Base-by-base conservation (phyloP, 768 basidiomycete species). In the Hericium erinaceus region DNA sequence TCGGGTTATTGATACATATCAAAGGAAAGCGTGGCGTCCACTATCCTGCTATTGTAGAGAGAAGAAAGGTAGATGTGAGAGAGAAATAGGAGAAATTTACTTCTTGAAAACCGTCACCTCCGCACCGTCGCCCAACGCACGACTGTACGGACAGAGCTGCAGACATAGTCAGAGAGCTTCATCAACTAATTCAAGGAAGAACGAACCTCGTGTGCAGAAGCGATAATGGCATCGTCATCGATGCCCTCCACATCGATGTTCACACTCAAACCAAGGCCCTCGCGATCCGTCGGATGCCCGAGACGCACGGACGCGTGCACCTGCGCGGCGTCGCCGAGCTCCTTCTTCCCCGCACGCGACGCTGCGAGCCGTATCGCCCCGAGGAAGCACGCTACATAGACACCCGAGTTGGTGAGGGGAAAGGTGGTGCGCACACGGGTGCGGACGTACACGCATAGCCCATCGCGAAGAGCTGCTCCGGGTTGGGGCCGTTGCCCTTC, bases 171-270 rank as follows among this genome's bases (percentile, higher is more conserved):
- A 33, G 33, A 33, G 7, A 8, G 9, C 6, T 1, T 8, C 33
- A 33, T 6, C 33, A 33, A 33, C 6, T 7, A 33, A 6, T 6
- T 8, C 33, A 33, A 10, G 33, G 9, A 33, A 53, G 20, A n/a
- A 62, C 73, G 18, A 61, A 89, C 88, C 73, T 79, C 82, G 67
- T 90, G 88, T 4, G 79, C 87, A 20, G 83, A 83, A 57, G 81
- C 72, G 55, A 90, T 74, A 56, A 90, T 70, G 40, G 82, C 73
- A 46, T 77, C 81, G 56, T 88, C 82, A 39, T 84, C 80, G 4
- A 86, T 75, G 15, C 85, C 86, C 59, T 84, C 82, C 0, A 88
- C 84, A 59, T 80, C 80, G 61, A 90, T 80, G 62, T 87, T 83
- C 15, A 89, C 87, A 4, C 77, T 79, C 28, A 90, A 67, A 2